phyloP scores from a whole-genome alignment of 805 yeast genomes.

The Wickerhamiella azyma region DNA sequence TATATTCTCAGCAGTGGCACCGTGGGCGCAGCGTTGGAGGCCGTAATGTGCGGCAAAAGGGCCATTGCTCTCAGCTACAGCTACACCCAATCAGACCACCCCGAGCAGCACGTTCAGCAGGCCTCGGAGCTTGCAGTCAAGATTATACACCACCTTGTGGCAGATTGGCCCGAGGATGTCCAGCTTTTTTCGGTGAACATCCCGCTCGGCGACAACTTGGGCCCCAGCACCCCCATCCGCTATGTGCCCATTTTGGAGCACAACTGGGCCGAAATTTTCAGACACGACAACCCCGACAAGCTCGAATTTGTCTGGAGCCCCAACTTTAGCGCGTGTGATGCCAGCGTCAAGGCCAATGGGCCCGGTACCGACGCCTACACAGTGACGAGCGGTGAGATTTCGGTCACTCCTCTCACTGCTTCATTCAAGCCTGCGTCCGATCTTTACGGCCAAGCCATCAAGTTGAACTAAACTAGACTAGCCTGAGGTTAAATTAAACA shows the following conservation, averaged over 20 bases:
- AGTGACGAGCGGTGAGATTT: constrained; percentile 47
- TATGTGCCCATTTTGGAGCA: constrained; percentile 75
- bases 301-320: constrained; percentile 67
- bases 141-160: constrained; percentile 44
- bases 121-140: constrained; percentile 60
- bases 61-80: constrained; percentile 80
- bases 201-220: constrained; percentile 49
- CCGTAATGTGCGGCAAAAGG: constrained; percentile 47
- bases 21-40: constrained; percentile 94
- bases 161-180: constrained; percentile 41
- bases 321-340: constrained; percentile 54
- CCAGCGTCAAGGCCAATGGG: constrained; percentile 32
- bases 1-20: constrained; percentile 89
- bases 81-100: constrained; percentile 38
- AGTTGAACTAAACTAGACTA: constrained; percentile 10
- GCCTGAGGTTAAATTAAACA: too few relatives aligned
- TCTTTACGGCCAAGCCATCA: not conserved
- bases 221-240: constrained; percentile 45
- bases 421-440: constrained; percentile 4
- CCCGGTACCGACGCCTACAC: constrained; percentile 57
- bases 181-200: constrained; percentile 77
- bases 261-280: constrained; percentile 60
- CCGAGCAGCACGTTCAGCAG: constrained; percentile 38
- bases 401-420: constrained; percentile 16
- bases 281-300: constrained; percentile 6